Evolutionary conservation across 2,329 filamentous ascomycete genomes (phyloP).

Genomic region (Colletotrichum incanum): DNA sequence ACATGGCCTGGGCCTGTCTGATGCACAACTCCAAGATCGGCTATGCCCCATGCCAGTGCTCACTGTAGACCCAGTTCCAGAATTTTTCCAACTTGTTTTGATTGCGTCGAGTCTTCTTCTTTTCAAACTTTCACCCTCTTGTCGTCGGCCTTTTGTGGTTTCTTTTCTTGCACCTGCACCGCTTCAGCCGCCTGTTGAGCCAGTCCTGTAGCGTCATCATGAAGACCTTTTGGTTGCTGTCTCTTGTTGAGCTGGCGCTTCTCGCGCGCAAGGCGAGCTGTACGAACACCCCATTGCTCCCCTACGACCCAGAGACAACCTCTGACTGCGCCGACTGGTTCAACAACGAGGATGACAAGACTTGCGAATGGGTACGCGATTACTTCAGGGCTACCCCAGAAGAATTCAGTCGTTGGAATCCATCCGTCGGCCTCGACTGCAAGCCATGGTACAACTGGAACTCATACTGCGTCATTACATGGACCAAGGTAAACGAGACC

Average conservation of each 20-base stretch:
- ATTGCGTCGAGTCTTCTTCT: neutral
- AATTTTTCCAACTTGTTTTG: neutral
- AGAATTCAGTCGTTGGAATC: neutral
- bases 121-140: neutral
- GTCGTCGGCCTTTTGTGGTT: neutral
- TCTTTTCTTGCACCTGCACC: neutral
- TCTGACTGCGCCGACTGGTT: constrained; percentile 7
- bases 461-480: constrained; percentile 10
- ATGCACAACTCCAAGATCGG: neutral
- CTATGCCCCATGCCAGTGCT: neutral
- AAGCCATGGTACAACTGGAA: neutral
- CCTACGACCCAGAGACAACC: constrained; percentile 1
- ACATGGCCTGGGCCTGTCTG: too few species aligned
- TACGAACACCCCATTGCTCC: neutral
- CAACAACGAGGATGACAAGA: neutral
- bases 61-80: neutral
- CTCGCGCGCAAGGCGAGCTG: neutral
- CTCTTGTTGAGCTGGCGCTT: neutral
- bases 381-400: neutral
- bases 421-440: constrained; percentile 8
- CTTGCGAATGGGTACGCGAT: neutral
- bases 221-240: neutral
- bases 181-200: neutral
- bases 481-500: neutral
- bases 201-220: neutral